These are phyloP conservation scores for Ceratobasidium sp. DNA, from an alignment of 1,284 basidiomycete genomes.

Conservation along the genomic window DNA sequence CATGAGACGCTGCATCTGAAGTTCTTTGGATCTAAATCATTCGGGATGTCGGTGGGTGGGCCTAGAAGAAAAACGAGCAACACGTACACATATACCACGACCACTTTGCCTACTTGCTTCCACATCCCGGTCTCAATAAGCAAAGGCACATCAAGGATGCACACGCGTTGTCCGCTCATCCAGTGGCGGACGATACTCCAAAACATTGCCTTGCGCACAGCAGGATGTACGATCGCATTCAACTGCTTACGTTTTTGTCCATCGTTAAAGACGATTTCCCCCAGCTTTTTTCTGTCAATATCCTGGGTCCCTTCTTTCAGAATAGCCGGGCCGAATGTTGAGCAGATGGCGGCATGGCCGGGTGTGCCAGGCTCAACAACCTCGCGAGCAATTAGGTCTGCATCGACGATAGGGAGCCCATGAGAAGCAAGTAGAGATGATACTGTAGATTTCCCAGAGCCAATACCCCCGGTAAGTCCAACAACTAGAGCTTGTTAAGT, in stretches of 20 bases:
- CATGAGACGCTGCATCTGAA: slow-evolving; percentile 87
- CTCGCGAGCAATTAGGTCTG: slow-evolving; percentile 90
- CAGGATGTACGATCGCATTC: slow-evolving; percentile 92
- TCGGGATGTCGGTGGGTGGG: slow-evolving; percentile 31
- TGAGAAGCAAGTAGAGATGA: slow-evolving; percentile 79
- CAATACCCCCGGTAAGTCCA: slow-evolving; percentile 96
- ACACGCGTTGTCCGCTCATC: slow-evolving; percentile 82
- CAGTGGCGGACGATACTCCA: slow-evolving; percentile 79
- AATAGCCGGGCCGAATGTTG: slow-evolving; percentile 79
- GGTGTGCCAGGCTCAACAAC: slow-evolving; percentile 90
- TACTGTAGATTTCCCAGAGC: slow-evolving; percentile 96
- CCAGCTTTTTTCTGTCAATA: slow-evolving; percentile 88
- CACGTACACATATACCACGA: slow-evolving; percentile 90
- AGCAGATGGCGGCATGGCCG: slow-evolving; percentile 77
- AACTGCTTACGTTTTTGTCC: slow-evolving; percentile 78
- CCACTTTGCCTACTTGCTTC: slow-evolving; percentile 85
- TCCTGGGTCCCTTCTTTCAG: slow-evolving; percentile 74
- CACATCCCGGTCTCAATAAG: slow-evolving; percentile 92
- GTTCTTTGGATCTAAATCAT: slow-evolving; percentile 71
- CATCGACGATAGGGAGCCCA: slow-evolving; percentile 87
- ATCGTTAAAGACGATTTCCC: slow-evolving; percentile 88
- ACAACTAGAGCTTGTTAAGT: slow-evolving; percentile 71
- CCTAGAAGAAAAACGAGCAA: slow-evolving; percentile 1
- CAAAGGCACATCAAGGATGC: slow-evolving; percentile 93
- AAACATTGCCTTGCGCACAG: slow-evolving; percentile 83